These are phyloP conservation scores for Glonium stellatum DNA, from an alignment of 495 filamentous ascomycete genomes.

Conservation along the genomic window DNA sequence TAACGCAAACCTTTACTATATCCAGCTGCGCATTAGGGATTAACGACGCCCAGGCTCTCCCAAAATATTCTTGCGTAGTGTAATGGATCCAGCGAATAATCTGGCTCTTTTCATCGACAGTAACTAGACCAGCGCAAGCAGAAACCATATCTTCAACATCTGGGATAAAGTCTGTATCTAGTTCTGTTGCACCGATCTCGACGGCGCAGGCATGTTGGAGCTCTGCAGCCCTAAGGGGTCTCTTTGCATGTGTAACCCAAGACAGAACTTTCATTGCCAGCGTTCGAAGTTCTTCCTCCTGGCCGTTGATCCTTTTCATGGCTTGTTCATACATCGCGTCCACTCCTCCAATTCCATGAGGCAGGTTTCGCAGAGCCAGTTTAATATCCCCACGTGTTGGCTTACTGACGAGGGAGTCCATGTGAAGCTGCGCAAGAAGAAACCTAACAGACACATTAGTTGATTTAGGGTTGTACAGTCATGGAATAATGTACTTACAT, in stretches of 20 bases:
- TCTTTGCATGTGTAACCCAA: conserved; percentile 26
- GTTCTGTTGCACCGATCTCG: conserved; percentile 17
- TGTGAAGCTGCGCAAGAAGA: conserved; percentile 10
- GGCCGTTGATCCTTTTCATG: conserved; percentile 40
- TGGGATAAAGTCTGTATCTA: conserved; percentile 40
- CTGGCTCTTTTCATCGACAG: conserved; percentile 40
- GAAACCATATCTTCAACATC: conserved; percentile 39
- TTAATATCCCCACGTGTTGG: background rate
- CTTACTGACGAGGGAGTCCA: conserved; percentile 1
- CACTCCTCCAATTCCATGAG: background rate
- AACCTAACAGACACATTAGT: conserved; percentile 5
- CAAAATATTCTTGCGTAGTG: conserved; percentile 3
- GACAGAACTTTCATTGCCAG: conserved; percentile 31
- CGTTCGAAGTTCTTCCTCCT: conserved; percentile 21
- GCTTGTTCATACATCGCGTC: conserved; percentile 37
- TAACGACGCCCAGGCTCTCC: background rate
- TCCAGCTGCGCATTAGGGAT: background rate
- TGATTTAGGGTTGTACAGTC: background rate
- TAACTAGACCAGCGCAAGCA: conserved; percentile 47
- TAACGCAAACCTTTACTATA: background rate
- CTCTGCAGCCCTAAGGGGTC: conserved; percentile 39
- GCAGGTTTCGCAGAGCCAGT: background rate
- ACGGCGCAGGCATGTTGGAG: conserved; percentile 45
- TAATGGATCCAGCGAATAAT: conserved; percentile 48
- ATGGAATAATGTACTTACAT: conserved; percentile 34